Evolutionary conservation across 2,329 filamentous ascomycete genomes (phyloP).

Genomic region (Aspergillus brunneoviolaceus): DNA sequence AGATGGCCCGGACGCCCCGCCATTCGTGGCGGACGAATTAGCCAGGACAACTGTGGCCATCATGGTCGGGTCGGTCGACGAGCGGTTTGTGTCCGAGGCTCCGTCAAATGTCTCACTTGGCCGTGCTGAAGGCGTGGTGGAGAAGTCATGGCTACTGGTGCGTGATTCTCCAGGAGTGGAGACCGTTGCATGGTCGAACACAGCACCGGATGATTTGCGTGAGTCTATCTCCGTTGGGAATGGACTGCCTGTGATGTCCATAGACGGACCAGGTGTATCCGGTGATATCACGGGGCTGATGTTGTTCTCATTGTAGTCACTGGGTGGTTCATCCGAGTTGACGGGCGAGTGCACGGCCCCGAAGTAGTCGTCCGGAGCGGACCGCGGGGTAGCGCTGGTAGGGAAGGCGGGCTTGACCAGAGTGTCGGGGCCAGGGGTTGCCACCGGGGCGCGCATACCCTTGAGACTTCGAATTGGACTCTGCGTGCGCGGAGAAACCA

Average conservation of each 20-base stretch:
- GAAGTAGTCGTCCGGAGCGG: constrained; percentile 17
- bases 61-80: constrained; percentile 27
- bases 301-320: constrained; percentile 33
- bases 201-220: constrained; percentile 33
- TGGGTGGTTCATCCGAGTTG: constrained; percentile 12
- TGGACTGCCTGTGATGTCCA: constrained; percentile 35
- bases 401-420: constrained; percentile 14
- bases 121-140: neutral
- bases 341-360: constrained; percentile 20
- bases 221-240: constrained; percentile 23
- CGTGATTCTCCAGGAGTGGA: constrained; percentile 24
- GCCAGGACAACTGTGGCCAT: constrained; percentile 31
- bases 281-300: constrained; percentile 37
- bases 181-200: constrained; percentile 29
- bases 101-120: neutral
- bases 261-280: constrained; percentile 36
- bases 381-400: constrained; percentile 5
- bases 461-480: constrained; percentile 27
- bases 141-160: constrained; percentile 8
- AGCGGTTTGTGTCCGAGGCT: constrained; percentile 13
- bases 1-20: constrained; percentile 14
- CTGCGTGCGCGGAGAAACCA: constrained; percentile 36
- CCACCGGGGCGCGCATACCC: constrained; percentile 13
- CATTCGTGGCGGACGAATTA: constrained; percentile 18
- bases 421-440: constrained; percentile 8